Evolutionary conservation across 2,329 filamentous ascomycete genomes (phyloP), one percentile per base, ranked within the genome.

Genomic region (Epicoccum sorghinum): DNA sequence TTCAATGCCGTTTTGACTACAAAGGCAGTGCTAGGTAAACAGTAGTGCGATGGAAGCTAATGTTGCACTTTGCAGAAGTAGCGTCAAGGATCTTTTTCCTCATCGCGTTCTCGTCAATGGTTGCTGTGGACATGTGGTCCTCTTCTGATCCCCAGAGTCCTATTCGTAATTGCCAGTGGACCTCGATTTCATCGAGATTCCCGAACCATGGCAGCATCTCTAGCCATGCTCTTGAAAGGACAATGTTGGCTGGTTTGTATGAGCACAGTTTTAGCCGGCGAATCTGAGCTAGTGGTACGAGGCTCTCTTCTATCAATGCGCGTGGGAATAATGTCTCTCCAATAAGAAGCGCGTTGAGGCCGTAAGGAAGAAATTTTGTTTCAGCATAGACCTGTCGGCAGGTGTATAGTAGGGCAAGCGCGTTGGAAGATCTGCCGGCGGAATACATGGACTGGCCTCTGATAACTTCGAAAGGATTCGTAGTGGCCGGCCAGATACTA

Each of bases 141-240:
- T 55, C 46, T 18, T 55, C 52, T 10, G 32, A 25, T 5, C 45
- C 52, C 39, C 35, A 49, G 5, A 45, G n/a, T n/a, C 40, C 45
- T 29, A 55, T 12, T 4, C 24, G 41, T 30, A 55, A 33, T 25
- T 40, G 36, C 40, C 41, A 55, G n/a, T 41, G 29, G 10, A 49
- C 14, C 10, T 49, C 52, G 22, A 49, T 23, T 13, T 37, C 35
- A 13, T 45, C 27, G 13, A 55, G 27, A 14, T 18, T 7, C 6
- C 8, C 40, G 35, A 55, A 55, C n/a, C 36, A 35, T 30, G 18
- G 13, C 10, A 55, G 29, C 7, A 45, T 18, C 6, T 41, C 52
- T 36, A 55, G 10, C 52, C 52, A 55, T 4, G 14, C 23, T 13
- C 45, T 45, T 4, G 39, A 45, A 14, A 55, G 13, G 6, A 25